phyloP scores from a whole-genome alignment of 352 stramenopile species.

The Phytophthora ohioensis region DNA sequence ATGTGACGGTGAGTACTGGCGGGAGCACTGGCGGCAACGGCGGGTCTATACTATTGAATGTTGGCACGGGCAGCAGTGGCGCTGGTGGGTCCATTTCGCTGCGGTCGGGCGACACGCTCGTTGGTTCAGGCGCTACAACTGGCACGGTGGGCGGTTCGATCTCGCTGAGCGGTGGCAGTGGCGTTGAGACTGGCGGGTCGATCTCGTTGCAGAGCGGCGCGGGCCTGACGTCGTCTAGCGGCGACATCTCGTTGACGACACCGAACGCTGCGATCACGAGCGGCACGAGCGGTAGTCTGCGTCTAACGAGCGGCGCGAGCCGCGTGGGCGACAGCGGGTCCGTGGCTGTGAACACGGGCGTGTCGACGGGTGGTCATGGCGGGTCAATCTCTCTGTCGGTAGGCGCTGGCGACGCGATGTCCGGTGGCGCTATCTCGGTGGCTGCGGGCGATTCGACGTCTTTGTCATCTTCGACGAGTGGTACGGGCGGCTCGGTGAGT shows the following conservation, averaged over 20 bases:
- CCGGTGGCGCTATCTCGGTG: slow-evolving; percentile 22
- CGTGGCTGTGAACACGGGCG: slow-evolving; percentile 2
- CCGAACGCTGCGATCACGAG: slow-evolving; percentile 13
- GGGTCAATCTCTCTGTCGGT: slow-evolving; percentile 19
- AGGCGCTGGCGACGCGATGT: slow-evolving; percentile 6
- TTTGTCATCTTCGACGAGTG: slow-evolving; percentile 5
- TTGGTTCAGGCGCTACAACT: neutral
- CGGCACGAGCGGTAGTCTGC: slow-evolving; percentile 18
- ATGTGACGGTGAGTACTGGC: slow-evolving; percentile 23
- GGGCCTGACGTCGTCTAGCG: slow-evolving; percentile 8
- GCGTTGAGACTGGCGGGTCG: slow-evolving; percentile 10
- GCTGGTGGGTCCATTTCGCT: slow-evolving; percentile 29
- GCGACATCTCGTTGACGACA: slow-evolving; percentile 27
- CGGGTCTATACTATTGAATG: slow-evolving; percentile 29
- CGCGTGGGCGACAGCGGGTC: slow-evolving; percentile 36
- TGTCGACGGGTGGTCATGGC: slow-evolving; percentile 12
- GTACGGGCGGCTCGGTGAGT: slow-evolving; percentile 19
- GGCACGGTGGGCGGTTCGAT: slow-evolving; percentile 21
- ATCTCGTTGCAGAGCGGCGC: slow-evolving; percentile 16
- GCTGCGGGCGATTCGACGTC: slow-evolving; percentile 21
- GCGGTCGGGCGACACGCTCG: slow-evolving; percentile 21
- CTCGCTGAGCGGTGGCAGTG: slow-evolving; percentile 18
- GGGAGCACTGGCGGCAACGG: slow-evolving; percentile 32
- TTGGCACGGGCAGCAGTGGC: slow-evolving; percentile 24
- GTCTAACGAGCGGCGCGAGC: slow-evolving; percentile 24